A percentile compares a stretch with the other conserved stretches of the same genome.
These are phyloP conservation scores for Linderniella brevidens DNA, from an alignment of 257 asterid genomes.

Conservation along the genomic window DNA sequence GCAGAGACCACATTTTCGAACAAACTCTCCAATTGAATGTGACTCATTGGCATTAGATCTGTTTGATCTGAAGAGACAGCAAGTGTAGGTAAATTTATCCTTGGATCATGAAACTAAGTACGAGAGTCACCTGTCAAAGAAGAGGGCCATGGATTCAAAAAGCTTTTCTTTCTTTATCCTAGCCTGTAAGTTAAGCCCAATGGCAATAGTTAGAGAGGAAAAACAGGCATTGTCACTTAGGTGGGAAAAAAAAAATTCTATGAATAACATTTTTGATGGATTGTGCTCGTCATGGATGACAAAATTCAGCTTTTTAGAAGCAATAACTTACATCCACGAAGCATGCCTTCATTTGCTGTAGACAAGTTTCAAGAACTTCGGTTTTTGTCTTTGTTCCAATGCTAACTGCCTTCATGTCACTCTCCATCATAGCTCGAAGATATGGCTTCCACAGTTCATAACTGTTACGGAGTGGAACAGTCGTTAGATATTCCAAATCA, in stretches of 20 bases:
- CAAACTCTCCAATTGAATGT: conserved; percentile 42
- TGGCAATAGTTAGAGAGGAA: conserved; percentile 2
- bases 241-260: background rate
- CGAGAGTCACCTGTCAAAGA: conserved; percentile 63
- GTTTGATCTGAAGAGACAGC: conserved; percentile 46
- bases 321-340: conserved; percentile 65
- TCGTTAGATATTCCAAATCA: conserved; percentile 10
- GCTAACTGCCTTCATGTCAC: conserved; percentile 86
- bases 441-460: conserved; percentile 95
- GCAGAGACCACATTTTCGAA: conserved; percentile 69
- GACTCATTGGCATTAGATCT: conserved; percentile 47
- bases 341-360: conserved; percentile 84
- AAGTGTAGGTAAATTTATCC: background rate
- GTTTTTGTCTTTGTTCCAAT: conserved; percentile 62
- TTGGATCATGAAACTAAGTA: conserved; percentile 5
- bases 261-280: too few species aligned
- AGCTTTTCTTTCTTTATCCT: conserved; percentile 64
- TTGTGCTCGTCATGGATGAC: too few species aligned
- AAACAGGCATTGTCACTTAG: background rate
- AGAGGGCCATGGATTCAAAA: conserved; percentile 78
- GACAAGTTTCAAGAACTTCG: conserved; percentile 76
- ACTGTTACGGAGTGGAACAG: conserved; percentile 14
- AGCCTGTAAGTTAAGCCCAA: conserved; percentile 38
- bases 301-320: background rate
- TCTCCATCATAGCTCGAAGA: conserved; percentile 88